Evolutionary conservation across 192 early-diverging fungal species (phyloP).

Genomic region (Jimgerdemannia lactiflua): DNA sequence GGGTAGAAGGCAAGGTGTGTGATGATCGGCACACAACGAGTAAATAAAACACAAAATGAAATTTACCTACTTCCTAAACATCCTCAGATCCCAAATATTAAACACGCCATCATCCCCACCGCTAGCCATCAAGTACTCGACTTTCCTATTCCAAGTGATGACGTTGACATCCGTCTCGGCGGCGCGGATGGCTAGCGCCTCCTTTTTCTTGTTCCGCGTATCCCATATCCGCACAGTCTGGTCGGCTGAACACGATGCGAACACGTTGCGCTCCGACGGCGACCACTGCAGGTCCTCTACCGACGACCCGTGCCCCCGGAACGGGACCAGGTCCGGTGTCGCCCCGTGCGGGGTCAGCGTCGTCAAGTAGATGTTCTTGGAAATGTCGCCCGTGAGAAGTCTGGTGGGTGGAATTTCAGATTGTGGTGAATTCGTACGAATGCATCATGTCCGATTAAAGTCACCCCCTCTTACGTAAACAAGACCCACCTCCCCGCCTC

Average conservation of each 20-base stretch:
- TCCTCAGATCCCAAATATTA: conserved; percentile 94
- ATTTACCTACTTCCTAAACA: conserved; percentile 30
- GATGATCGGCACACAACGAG: conserved; percentile 4
- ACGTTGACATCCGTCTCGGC: conserved; percentile 94
- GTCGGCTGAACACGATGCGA: conserved; percentile 91
- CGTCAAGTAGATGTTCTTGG: conserved; percentile 81
- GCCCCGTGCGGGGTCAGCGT: conserved; percentile 62
- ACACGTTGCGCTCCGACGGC: conserved; percentile 82
- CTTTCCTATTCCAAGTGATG: conserved; percentile 90
- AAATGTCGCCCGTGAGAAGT: conserved; percentile 86
- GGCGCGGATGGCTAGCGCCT: conserved; percentile 77
- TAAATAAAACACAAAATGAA: background rate
- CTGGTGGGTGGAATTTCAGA: conserved; percentile 26
- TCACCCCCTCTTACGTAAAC: too few relatives aligned
- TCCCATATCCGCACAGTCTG: conserved; percentile 96
- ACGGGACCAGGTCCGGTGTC: conserved; percentile 71
- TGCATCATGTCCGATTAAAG: background rate
- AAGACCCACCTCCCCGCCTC: conserved; percentile 43
- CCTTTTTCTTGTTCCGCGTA: conserved; percentile 70
- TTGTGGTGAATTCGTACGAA: background rate
- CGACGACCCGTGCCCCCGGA: conserved; percentile 79
- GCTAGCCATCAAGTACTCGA: conserved; percentile 86
- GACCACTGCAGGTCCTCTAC: conserved; percentile 99
- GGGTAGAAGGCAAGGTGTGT: background rate
- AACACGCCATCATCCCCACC: conserved; percentile 93